Base-by-base conservation (phyloP, 257 asterid species). In the Avicennia marina region DNA sequence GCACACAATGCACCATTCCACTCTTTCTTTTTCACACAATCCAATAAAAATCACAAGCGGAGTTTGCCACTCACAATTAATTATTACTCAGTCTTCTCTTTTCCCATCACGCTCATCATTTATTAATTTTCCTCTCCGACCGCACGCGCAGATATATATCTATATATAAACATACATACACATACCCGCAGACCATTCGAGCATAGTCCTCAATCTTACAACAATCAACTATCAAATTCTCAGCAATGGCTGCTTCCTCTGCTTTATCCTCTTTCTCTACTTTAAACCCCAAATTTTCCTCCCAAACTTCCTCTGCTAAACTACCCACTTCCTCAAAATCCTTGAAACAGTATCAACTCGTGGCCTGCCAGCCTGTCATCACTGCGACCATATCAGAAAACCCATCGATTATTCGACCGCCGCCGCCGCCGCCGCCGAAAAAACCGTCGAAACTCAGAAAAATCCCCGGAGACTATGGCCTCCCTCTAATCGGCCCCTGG, bases 391-490 rank as follows among this genome's bases (percentile, higher is more conserved):
- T 80, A 34, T 78, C 95, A 2, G 83, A 74, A 22, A 67, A 48
- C 27, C 75, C 81, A 21, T 55, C 80, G 0, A 6, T 63, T 19
- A 13, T 36, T 17, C 31, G 57, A 22, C 58, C 69, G 32, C 39
- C 61, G 8, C 18, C 49, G 33, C 6, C 58, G 4, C 1, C 72
- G 13, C 15, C 48, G 25, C 29, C 19, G 2, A 10, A 9, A 4
- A 22, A 72, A 0, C 0, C 70, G 73, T 76, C 7, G 85, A 86
- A 1, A 47, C n/a, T 60, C 33, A 38, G 71, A 8, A 63, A 77
- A 52, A 62, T 81, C 72, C 95, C 95, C 2, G 95, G 94, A 4
- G 85, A 78, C 33, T 75, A 69, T 53, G 95, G 95, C 4, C 63
- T 78, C 1, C 95, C 95, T 0, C 26, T 86, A 4, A 33, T 81